Percentiles rank a stretch among this genome's conserved stretches.
Conservation (phyloP, 140 eudicot species). For the Stevia rebaudiana region DNA sequence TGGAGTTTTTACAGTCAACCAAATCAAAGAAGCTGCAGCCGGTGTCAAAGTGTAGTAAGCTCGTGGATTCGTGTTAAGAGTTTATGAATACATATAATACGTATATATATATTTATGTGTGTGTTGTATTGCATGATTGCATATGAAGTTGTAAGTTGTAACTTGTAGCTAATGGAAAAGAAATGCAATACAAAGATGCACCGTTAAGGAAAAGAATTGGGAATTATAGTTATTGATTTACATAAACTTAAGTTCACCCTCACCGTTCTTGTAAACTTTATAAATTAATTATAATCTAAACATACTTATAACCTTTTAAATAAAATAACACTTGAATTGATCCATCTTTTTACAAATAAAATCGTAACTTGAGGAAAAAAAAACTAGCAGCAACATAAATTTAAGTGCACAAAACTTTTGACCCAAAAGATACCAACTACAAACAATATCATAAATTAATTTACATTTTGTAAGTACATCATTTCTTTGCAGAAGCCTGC, state of each 20-base stretch:
- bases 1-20: conserved; percentile 81
- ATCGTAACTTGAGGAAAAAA: background rate
- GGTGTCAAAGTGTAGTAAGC: conserved; percentile 55
- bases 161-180: background rate
- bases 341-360: background rate
- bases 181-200: conserved; percentile 23
- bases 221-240: too few species aligned
- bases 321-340: background rate
- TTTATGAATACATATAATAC: background rate
- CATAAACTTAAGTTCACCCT: background rate
- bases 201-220: background rate
- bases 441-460: conserved; percentile 3
- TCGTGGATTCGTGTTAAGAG: background rate
- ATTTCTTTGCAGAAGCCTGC: conserved; percentile 46
- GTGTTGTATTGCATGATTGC: background rate
- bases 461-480: conserved; percentile 9
- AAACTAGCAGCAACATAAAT: background rate
- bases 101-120: background rate
- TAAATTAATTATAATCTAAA: background rate
- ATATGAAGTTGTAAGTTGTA: background rate
- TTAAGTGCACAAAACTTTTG: conserved; percentile 5
- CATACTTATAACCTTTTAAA: background rate
- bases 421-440: background rate
- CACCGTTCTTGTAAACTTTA: background rate
- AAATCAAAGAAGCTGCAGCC: conserved; percentile 82